phyloP scores from a whole-genome alignment of 352 stramenopile genomes.

The Lagenidium sp. region DNA sequence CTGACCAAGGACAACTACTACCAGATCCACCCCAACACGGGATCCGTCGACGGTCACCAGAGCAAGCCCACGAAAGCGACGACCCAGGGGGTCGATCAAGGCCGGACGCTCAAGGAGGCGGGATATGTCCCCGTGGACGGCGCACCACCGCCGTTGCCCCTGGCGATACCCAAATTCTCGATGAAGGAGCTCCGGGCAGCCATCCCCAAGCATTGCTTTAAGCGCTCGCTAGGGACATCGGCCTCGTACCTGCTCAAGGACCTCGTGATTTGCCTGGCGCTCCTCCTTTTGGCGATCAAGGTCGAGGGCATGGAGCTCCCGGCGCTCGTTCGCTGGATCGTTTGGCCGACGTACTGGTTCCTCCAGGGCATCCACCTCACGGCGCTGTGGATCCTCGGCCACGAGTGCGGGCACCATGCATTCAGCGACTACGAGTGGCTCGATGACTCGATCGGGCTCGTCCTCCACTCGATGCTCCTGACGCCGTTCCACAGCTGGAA shows the following conservation, averaged over 20 bases:
- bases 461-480: constrained; percentile 95
- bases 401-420: constrained; percentile 97
- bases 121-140: constrained; percentile 71
- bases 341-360: constrained; percentile 97
- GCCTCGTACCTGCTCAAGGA: constrained; percentile 92
- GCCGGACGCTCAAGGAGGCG: constrained; percentile 43
- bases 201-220: constrained; percentile 95
- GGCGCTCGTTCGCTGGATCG: too few species aligned
- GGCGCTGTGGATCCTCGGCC: constrained; percentile 95
- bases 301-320: constrained; percentile 50
- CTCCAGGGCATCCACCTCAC: constrained; percentile 96
- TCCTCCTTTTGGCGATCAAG: constrained; percentile 84
- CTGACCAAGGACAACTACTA: too few species aligned
- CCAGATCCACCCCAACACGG: too few species aligned
- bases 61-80: constrained; percentile 19
- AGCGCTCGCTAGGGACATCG: constrained; percentile 89
- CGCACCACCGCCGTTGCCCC: constrained; percentile 63
- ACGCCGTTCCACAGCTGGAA: constrained; percentile 99
- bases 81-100: constrained; percentile 20
- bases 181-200: constrained; percentile 86
- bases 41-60: too few species aligned
- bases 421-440: constrained; percentile 92
- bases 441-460: constrained; percentile 95
- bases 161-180: constrained; percentile 81
- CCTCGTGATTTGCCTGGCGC: constrained; percentile 75